A percentile compares a stretch with the other conserved stretches of the same genome.
Evolutionary conservation across 2,329 filamentous ascomycete genomes (phyloP).

Genomic region (Blumeriella jaapii): DNA sequence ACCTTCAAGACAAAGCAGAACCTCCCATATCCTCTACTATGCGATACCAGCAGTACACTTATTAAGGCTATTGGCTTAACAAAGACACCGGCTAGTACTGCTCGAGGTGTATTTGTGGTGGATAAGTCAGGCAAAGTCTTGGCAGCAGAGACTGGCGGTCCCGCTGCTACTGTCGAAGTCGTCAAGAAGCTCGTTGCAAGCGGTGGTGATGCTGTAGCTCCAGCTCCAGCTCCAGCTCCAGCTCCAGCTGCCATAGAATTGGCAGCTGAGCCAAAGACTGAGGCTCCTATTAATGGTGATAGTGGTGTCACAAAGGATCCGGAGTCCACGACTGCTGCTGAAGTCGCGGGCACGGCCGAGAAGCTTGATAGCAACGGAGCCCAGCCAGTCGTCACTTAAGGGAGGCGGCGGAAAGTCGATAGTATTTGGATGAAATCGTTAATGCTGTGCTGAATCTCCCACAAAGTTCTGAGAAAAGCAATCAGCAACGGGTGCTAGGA

Average conservation of each 20-base stretch:
- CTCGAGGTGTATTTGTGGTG: constrained; percentile 78
- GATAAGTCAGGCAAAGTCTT: constrained; percentile 74
- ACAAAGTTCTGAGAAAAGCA: too few relatives aligned
- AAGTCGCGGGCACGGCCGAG: constrained; percentile 32
- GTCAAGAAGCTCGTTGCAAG: constrained; percentile 59
- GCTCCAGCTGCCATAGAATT: constrained; percentile 9
- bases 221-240: constrained; percentile 10
- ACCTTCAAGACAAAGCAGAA: constrained; percentile 88
- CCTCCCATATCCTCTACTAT: constrained; percentile 78
- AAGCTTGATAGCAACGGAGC: constrained; percentile 22
- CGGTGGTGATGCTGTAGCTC: constrained; percentile 16
- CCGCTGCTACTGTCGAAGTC: constrained; percentile 63
- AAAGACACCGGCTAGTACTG: constrained; percentile 70
- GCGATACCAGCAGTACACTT: constrained; percentile 62
- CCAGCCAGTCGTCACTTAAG: constrained; percentile 11
- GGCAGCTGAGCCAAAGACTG: constrained; percentile 15
- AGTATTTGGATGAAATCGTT: too few relatives aligned
- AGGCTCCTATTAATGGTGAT: constrained; percentile 14
- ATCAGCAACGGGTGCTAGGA: too few relatives aligned
- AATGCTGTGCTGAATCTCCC: too few relatives aligned
- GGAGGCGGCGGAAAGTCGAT: too few relatives aligned
- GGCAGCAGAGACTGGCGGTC: constrained; percentile 61
- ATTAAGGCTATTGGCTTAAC: constrained; percentile 83
- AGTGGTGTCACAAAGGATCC: constrained; percentile 14
- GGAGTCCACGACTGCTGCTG: constrained; percentile 23